These are phyloP conservation scores for Metarhizium sp. DNA, from an alignment of 2,329 filamentous ascomycete species.

Conservation along the genomic window DNA sequence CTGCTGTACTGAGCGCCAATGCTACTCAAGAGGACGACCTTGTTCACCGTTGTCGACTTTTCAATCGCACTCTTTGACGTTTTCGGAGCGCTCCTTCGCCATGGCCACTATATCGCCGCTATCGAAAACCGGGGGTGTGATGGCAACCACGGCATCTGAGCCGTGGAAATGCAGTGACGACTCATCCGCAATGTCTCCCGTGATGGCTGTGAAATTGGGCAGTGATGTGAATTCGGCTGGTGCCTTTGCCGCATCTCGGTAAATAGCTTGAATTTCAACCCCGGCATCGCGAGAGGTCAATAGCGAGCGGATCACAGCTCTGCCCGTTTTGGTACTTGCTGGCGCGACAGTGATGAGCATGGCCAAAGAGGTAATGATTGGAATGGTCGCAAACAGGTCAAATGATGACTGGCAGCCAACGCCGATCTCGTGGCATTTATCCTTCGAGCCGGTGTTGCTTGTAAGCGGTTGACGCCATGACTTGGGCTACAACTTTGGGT, in stretches of 20 bases:
- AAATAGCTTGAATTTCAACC: conserved; percentile 16
- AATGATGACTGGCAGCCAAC: too few relatives aligned
- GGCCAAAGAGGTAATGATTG: background rate
- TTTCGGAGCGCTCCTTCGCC: conserved; percentile 14
- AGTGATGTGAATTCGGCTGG: conserved; percentile 17
- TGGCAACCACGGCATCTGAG: conserved; percentile 19
- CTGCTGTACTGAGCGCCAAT: conserved; percentile 22
- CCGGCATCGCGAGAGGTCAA: conserved; percentile 9
- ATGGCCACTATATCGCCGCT: conserved; percentile 13
- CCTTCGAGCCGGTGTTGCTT: too few relatives aligned
- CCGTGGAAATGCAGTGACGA: conserved; percentile 20
- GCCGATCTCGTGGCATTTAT: too few relatives aligned
- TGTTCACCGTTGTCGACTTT: conserved; percentile 15
- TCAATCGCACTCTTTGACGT: conserved; percentile 19
- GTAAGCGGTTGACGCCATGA: too few relatives aligned
- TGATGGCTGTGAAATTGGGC: conserved; percentile 17
- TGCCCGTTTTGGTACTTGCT: conserved; percentile 21
- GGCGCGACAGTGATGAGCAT: conserved; percentile 22
- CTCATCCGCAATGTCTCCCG: conserved; percentile 19
- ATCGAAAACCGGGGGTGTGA: conserved; percentile 20
- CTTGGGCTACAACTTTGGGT: too few relatives aligned
- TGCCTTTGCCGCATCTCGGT: conserved; percentile 19
- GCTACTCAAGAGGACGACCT: conserved; percentile 22
- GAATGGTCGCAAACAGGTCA: background rate
- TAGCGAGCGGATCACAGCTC: conserved; percentile 19